These are phyloP conservation scores for Tuber borchii DNA, from an alignment of 495 filamentous ascomycete genomes.

Conservation along the genomic window DNA sequence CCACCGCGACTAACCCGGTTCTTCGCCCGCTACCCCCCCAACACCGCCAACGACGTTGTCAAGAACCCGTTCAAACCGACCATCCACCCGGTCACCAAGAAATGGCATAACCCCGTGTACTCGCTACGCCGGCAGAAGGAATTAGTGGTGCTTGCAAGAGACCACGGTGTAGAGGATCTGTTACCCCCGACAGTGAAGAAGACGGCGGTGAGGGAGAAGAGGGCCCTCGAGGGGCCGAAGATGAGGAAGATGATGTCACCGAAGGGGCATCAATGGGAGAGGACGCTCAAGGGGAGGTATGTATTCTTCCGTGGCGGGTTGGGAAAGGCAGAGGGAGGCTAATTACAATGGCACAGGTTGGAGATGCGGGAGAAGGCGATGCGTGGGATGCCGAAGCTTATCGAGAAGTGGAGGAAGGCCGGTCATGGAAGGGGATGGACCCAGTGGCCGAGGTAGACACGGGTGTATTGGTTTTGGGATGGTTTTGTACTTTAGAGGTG, in stretches of 20 bases:
- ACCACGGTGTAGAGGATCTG: conserved; percentile 75
- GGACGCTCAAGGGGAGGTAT: conserved; percentile 68
- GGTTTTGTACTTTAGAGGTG: conserved; percentile 5
- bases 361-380: conserved; percentile 86
- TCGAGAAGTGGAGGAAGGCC: conserved; percentile 85
- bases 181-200: conserved; percentile 72
- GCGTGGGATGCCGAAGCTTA: conserved; percentile 83
- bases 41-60: conserved; percentile 43
- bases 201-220: conserved; percentile 59
- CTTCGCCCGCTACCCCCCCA: conserved; percentile 80
- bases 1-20: conserved; percentile 75
- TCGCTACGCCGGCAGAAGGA: conserved; percentile 85
- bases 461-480: neutral
- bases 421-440: conserved; percentile 86
- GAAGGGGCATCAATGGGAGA: conserved; percentile 90
- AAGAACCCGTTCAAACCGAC: conserved; percentile 46
- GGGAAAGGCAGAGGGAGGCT: conserved; percentile 16
- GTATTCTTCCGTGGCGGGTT: conserved; percentile 40
- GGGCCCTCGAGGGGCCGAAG: conserved; percentile 64
- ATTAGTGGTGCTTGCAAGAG: conserved; percentile 74
- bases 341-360: conserved; percentile 50
- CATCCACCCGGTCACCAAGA: conserved; percentile 63
- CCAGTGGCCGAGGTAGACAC: conserved; percentile 64
- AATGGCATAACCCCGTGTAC: conserved; percentile 73
- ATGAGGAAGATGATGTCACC: conserved; percentile 88